A percentile compares a stretch with the other conserved stretches of the same genome.
Conservation (phyloP, 2,329 filamentous ascomycete genomes). For the Aspergillus fructus region DNA sequence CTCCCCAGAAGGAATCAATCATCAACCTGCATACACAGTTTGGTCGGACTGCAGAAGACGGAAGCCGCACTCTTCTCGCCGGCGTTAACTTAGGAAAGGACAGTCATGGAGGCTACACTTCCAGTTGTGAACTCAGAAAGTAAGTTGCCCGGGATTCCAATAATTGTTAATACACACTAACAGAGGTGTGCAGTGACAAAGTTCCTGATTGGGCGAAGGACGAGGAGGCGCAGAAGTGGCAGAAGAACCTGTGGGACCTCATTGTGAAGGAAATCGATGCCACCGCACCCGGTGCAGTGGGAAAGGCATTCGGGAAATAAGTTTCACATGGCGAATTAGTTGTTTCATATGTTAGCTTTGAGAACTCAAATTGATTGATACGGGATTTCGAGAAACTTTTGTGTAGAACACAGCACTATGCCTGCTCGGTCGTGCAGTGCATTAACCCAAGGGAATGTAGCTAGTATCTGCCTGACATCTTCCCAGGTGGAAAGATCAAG, state of each 20-base stretch:
- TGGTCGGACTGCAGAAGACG: conserved; percentile 4
- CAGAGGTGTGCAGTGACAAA: neutral
- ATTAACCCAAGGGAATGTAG: conserved; percentile 2
- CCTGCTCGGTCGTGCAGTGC: conserved; percentile 3
- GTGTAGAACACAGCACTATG: neutral
- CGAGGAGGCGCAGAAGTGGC: conserved; percentile 4
- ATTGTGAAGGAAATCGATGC: neutral
- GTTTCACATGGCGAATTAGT: neutral
- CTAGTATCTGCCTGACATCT: neutral
- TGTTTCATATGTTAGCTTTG: neutral
- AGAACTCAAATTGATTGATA: neutral
- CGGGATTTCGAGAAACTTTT: neutral
- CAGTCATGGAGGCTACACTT: neutral
- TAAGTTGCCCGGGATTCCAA: neutral
- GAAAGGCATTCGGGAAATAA: neutral
- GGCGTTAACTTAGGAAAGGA: neutral
- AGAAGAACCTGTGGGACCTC: conserved; percentile 1
- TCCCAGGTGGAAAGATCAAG: neutral
- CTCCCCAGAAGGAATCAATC: neutral
- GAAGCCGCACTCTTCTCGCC: conserved; percentile 6
- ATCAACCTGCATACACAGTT: neutral
- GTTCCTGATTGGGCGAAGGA: conserved; percentile 1
- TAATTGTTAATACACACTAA: neutral
- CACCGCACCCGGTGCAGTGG: neutral
- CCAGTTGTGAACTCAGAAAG: neutral